Base-by-base conservation (phyloP, 1,139 yeast genomes). In the Magnusiomyces magnusii region DNA sequence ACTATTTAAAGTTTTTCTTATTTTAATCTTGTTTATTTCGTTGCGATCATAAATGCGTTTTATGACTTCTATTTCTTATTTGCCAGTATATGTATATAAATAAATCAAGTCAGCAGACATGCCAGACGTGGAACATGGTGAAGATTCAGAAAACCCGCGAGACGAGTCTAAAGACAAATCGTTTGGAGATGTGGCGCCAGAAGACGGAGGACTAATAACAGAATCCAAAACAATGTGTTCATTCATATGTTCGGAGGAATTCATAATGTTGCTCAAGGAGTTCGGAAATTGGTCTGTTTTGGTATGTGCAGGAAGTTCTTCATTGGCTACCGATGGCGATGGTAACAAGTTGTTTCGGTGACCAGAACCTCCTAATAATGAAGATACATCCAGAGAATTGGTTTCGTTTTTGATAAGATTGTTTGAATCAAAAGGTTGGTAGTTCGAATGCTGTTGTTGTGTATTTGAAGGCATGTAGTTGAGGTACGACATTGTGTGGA, bases 71-170 rank as follows among this genome's bases (percentile, higher is more conserved):
- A n/a, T 31, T 31, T 31, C 36, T 31, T 31, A 7, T 31, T 31
- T 7, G 36, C 36, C 36, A 7, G 13, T 31, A 31, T 31, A 13
- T 31, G 13, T 31, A 7, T 31, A 31, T 31, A 31, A 7, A 31
- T 31, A 31, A 7, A 31, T 7, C 39, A 60, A 54, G 25, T 55
- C 59, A 3, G 63, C 63, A 2, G 65, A 64, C 44, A 64, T 59
- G 15, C 61, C 60, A 23, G 61, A 57, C 25, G 55, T 39, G 2
- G 57, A 56, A 21, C 42, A 31, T 19, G 55, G 54, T 15, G 58
- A 56, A 15, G 55, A 54, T 15, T 28, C 47, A 15, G 60, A 49
- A 27, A 36, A 50, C 27, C n/a, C 27, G 3, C 56, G 28, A 3
- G 51, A 41, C 1, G 56, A 42, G 17, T 31, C 34, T 39, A 47